phyloP scores from a whole-genome alignment of 177 flowering plant species.

The Vitis hybrid region DNA sequence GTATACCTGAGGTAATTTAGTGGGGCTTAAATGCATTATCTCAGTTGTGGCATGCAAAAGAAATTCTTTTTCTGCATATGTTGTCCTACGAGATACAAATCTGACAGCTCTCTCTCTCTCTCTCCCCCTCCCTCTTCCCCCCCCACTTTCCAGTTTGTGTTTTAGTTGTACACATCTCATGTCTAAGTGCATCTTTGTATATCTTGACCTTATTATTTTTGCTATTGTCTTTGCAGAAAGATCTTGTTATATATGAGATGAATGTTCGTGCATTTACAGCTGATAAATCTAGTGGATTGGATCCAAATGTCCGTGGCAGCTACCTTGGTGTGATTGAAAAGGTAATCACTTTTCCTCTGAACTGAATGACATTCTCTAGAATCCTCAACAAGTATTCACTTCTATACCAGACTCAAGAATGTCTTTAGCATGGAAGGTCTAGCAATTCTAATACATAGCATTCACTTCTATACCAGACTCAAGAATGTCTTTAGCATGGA shows the following conservation, averaged over 20 bases:
- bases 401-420: no score
- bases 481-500: no score
- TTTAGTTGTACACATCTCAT: not conserved
- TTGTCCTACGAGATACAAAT: not conserved
- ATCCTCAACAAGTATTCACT: no score
- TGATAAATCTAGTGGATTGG: slow-evolving; percentile 84
- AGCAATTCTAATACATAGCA: no score
- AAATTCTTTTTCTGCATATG: not conserved
- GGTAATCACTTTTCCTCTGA: slow-evolving; percentile 35
- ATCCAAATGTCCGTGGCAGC: slow-evolving; percentile 70
- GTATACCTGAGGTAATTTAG: slow-evolving; percentile 73
- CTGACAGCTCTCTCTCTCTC: not conserved
- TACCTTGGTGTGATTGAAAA: slow-evolving; percentile 92
- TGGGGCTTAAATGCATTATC: no score
- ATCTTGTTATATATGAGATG: slow-evolving; percentile 97
- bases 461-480: no score
- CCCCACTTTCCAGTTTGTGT: not conserved
- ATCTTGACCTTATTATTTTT: slow-evolving; percentile 5
- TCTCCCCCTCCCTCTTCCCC: not conserved
- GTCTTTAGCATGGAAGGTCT: no score
- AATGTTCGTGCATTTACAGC: slow-evolving; percentile 93
- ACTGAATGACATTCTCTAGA: not conserved
- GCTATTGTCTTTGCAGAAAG: slow-evolving; percentile 58
- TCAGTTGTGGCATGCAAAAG: not conserved
- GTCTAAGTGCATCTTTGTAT: not conserved